phyloP scores from a whole-genome alignment of 2,329 filamentous ascomycete genomes.

The Ampelomyces quisqualis region DNA sequence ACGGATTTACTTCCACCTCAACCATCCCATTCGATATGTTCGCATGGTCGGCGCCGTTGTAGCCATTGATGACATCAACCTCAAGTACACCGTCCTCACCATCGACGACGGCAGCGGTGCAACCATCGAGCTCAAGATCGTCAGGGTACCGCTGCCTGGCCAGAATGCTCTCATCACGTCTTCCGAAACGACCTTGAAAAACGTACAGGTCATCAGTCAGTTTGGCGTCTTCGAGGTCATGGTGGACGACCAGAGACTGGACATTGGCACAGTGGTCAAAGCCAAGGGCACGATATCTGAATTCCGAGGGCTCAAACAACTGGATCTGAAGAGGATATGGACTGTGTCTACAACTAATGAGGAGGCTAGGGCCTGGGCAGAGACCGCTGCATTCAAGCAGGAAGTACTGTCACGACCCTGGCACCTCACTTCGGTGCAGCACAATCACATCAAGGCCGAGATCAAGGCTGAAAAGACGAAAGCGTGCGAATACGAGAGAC shows the following conservation, averaged over 20 bases:
- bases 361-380: slow-evolving; percentile 57
- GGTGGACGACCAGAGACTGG: slow-evolving; percentile 39
- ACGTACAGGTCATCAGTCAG: slow-evolving; percentile 41
- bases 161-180: slow-evolving; percentile 28
- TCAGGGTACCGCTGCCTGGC: slow-evolving; percentile 36
- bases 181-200: slow-evolving; percentile 41
- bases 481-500: slow-evolving; percentile 35
- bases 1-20: slow-evolving; percentile 57
- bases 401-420: slow-evolving; percentile 56
- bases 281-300: slow-evolving; percentile 58
- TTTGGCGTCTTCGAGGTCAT: slow-evolving; percentile 46
- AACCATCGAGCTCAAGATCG: slow-evolving; percentile 58
- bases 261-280: slow-evolving; percentile 55
- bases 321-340: slow-evolving; percentile 56
- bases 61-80: slow-evolving; percentile 46
- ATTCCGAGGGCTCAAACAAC: slow-evolving; percentile 54
- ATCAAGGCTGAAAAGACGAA: slow-evolving; percentile 46
- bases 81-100: slow-evolving; percentile 51
- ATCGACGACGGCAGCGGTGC: slow-evolving; percentile 63
- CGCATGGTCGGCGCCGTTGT: slow-evolving; percentile 50
- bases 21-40: slow-evolving; percentile 54
- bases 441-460: slow-evolving; percentile 45
- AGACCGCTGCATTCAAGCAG: slow-evolving; percentile 52
- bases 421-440: slow-evolving; percentile 50
- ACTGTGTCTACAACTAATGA: slow-evolving; percentile 54